Percentiles rank a stretch among this genome's conserved stretches.
Conservation (phyloP, 768 basidiomycete genomes). For the Gloeostereum incarnatum region DNA sequence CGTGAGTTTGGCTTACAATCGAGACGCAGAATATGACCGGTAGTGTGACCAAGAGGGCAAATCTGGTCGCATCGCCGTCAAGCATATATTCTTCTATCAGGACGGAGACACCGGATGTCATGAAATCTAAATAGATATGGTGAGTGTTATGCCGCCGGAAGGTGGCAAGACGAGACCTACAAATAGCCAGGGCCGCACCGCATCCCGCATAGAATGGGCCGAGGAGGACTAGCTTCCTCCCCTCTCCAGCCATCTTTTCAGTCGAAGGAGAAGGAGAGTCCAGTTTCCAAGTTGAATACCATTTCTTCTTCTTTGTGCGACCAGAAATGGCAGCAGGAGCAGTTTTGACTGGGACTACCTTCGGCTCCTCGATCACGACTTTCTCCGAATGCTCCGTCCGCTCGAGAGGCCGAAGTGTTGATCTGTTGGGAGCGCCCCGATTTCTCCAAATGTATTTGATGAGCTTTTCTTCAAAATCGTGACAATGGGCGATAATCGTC, state of each 20-base stretch:
- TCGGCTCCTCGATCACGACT: too few species aligned
- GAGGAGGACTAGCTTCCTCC: conserved; percentile 40
- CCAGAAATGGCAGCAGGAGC: too few species aligned
- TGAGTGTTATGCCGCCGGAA: background rate
- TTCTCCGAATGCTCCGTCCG: conserved; percentile 27
- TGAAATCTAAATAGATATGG: conserved; percentile 43
- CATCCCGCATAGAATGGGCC: conserved; percentile 67
- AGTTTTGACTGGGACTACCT: too few species aligned
- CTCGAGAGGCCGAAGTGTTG: conserved; percentile 8
- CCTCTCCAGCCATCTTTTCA: conserved; percentile 7
- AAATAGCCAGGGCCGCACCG: conserved; percentile 53
- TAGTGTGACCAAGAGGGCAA: conserved; percentile 52
- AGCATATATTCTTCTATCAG: conserved; percentile 61
- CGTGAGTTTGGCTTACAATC: conserved; percentile 35
- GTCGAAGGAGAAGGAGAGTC: background rate
- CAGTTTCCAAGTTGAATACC: background rate
- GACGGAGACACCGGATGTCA: conserved; percentile 47
- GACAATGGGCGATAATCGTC: conserved; percentile 56
- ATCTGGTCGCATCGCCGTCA: conserved; percentile 54
- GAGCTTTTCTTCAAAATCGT: conserved; percentile 69
- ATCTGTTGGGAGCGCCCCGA: conserved; percentile 22
- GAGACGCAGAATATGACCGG: conserved; percentile 75
- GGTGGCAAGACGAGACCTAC: conserved; percentile 26
- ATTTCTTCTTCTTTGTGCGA: too few species aligned
- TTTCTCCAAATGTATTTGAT: conserved; percentile 75